These are phyloP conservation scores for Metschnikowia colocasiae DNA, from an alignment of 805 yeast genomes.

Conservation along the genomic window DNA sequence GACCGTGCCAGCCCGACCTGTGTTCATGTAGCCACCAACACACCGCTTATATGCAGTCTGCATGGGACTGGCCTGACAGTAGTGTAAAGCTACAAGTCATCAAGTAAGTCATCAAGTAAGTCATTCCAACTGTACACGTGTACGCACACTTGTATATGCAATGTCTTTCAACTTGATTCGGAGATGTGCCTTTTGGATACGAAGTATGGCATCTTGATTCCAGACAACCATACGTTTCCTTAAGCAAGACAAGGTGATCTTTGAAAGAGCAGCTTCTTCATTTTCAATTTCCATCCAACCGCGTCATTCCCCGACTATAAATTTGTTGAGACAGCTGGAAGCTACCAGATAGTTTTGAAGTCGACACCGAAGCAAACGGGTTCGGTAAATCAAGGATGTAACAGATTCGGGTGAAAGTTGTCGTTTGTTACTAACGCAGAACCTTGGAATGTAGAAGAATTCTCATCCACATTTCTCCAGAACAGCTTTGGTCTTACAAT, in stretches of 20 bases:
- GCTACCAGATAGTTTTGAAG: constrained; percentile 68
- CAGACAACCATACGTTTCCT: constrained; percentile 76
- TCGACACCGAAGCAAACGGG: constrained; percentile 72
- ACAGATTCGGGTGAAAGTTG: constrained; percentile 32
- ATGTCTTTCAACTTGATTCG: constrained; percentile 78
- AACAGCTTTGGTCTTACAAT: constrained; percentile 40
- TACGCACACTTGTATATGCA: too few relatives aligned
- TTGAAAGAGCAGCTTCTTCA: constrained; percentile 81
- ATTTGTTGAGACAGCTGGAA: constrained; percentile 73
- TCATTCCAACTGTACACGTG: too few relatives aligned
- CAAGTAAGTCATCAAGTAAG: too few relatives aligned
- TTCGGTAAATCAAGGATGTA: constrained; percentile 49
- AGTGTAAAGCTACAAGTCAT: too few relatives aligned
- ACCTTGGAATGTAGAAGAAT: constrained; percentile 78
- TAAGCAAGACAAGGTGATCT: constrained; percentile 88
- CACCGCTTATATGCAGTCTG: too few relatives aligned
- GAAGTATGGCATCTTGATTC: constrained; percentile 64
- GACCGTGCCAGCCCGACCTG: too few relatives aligned
- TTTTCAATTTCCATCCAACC: constrained; percentile 88
- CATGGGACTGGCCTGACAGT: too few relatives aligned
- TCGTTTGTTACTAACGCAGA: constrained; percentile 69
- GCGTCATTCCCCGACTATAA: constrained; percentile 82
- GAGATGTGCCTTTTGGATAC: constrained; percentile 79
- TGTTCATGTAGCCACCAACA: too few relatives aligned
- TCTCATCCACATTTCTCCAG: constrained; percentile 79